Evolutionary conservation across 768 basidiomycete species (phyloP).

Genomic region (Galerina marginata): DNA sequence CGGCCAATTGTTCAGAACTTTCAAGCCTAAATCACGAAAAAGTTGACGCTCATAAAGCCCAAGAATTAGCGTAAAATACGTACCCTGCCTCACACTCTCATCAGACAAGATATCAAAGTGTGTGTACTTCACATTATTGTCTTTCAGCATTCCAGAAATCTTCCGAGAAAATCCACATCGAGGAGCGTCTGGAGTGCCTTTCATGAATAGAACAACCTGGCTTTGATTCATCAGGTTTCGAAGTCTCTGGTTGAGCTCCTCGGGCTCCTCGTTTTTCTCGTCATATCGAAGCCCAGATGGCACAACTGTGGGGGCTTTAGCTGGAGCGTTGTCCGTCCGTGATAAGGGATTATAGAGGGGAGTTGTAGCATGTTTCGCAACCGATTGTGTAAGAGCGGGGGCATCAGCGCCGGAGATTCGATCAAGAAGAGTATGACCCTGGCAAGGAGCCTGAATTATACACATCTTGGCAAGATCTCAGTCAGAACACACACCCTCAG

Average conservation of each 20-base stretch:
- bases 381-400: conserved; percentile 57
- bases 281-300: conserved; percentile 18
- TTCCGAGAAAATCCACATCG: conserved; percentile 87
- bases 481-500: conserved; percentile 60
- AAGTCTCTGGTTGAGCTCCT: conserved; percentile 72
- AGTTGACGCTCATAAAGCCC: background rate
- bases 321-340: conserved; percentile 50
- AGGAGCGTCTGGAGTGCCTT: conserved; percentile 77
- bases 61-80: conserved; percentile 22
- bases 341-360: conserved; percentile 50
- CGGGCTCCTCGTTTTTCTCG: conserved; percentile 55
- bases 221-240: conserved; percentile 76
- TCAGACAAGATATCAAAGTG: conserved; percentile 87
- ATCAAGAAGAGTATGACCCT: conserved; percentile 90
- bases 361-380: conserved; percentile 61
- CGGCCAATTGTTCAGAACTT: conserved; percentile 87
- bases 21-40: conserved; percentile 52
- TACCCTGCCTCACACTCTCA: conserved; percentile 82
- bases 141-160: conserved; percentile 70
- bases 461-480: background rate
- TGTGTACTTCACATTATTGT: conserved; percentile 67
- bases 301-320: conserved; percentile 31
- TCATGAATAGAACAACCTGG: conserved; percentile 89
- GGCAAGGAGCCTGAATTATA: conserved; percentile 10
- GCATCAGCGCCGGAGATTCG: conserved; percentile 86